phyloP scores from a whole-genome alignment of 2,329 filamentous ascomycete species.

The Apiospora malaysiana region DNA sequence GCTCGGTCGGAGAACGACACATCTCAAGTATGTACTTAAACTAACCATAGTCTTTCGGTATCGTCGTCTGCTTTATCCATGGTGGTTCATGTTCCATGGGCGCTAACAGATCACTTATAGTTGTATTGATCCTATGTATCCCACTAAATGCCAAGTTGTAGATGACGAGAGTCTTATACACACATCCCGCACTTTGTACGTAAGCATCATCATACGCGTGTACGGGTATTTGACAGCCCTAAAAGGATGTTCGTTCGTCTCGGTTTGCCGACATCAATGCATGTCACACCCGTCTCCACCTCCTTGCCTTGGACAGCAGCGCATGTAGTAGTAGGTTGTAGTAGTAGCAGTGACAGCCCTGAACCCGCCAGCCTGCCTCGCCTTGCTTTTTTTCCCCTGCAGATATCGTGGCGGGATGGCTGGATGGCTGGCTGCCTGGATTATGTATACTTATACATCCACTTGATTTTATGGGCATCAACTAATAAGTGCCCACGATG shows the following conservation, averaged over 20 bases:
- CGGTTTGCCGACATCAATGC: constrained; percentile 13
- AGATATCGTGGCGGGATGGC: background rate
- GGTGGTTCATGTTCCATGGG: too few relatives aligned
- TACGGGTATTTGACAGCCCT: constrained; percentile 6
- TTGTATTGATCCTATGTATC: too few relatives aligned
- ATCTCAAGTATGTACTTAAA: too few relatives aligned
- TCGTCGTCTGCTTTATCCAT: too few relatives aligned
- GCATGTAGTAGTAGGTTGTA: background rate
- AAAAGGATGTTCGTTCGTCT: constrained; percentile 17
- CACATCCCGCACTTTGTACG: background rate
- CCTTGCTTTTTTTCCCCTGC: constrained; percentile 2
- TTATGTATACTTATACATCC: too few relatives aligned
- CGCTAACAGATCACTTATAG: too few relatives aligned
- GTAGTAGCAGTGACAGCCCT: background rate
- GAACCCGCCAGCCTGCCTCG: background rate
- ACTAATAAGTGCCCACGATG: background rate
- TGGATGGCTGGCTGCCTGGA: background rate
- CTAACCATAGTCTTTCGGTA: too few relatives aligned
- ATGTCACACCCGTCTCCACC: constrained; percentile 11
- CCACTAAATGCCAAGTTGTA: too few relatives aligned
- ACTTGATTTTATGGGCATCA: too few relatives aligned
- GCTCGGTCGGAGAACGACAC: too few relatives aligned
- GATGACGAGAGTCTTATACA: too few relatives aligned
- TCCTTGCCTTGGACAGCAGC: background rate
- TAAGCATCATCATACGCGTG: too few relatives aligned